These are phyloP conservation scores for Ophiosphaerella narmari DNA, from an alignment of 2,329 filamentous ascomycete genomes.

Conservation along the genomic window DNA sequence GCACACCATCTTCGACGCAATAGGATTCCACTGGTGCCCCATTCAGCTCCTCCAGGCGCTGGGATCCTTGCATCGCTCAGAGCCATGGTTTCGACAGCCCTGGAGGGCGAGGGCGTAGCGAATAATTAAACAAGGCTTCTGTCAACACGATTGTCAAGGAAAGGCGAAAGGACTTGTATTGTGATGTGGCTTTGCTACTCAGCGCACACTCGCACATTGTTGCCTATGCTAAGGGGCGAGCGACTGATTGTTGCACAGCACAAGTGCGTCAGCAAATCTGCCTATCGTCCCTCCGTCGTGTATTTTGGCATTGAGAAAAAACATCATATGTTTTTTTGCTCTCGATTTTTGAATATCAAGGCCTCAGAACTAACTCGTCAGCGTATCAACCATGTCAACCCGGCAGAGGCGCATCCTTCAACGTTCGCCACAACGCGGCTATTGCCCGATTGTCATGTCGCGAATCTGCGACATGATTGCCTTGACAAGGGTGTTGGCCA, in stretches of 20 bases:
- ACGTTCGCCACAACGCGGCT: slow-evolving; percentile 1
- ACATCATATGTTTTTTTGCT: background rate
- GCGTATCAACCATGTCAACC: background rate
- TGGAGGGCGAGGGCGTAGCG: no score
- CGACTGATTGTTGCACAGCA: background rate
- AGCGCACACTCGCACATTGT: background rate
- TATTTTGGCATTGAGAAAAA: background rate
- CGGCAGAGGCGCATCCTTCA: slow-evolving; percentile 1
- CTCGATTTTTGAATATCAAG: background rate
- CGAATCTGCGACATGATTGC: background rate
- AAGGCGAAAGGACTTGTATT: background rate
- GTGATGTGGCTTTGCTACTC: background rate
- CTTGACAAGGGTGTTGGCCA: background rate
- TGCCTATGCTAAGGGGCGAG: background rate
- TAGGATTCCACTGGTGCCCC: no score
- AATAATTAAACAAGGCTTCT: no score
- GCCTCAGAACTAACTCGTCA: background rate
- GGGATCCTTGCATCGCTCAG: no score
- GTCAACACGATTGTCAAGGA: background rate
- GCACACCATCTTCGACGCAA: background rate
- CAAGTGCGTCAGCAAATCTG: background rate
- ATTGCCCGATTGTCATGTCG: background rate
- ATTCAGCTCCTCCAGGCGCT: no score
- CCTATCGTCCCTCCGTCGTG: background rate
- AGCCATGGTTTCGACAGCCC: no score